Evolutionary conservation across 2,329 filamentous ascomycete genomes (phyloP), one percentile per base, ranked within the genome.

Genomic region (Trichoderma oligosporum): DNA sequence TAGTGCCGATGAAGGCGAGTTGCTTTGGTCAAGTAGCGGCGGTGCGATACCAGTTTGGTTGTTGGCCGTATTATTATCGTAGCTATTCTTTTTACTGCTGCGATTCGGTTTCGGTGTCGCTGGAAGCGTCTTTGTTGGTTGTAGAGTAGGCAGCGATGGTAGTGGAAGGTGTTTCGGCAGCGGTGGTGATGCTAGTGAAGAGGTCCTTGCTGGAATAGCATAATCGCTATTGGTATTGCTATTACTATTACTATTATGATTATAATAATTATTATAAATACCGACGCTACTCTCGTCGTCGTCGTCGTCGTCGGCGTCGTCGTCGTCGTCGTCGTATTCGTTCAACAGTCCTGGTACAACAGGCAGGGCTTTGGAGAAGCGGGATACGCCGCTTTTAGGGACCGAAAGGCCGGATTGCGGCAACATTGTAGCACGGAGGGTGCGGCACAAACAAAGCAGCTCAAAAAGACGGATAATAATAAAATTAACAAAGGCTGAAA

Each of bases 281-380:
- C 60, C 59, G 48, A 39, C 42, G 46, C 56, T 58, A 47, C 61
- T 60, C 59, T 45, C 18, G 22, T 12, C 25, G 22, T 46, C 39
- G 2, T 51, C 60, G 39, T 58, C 45, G 39, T 57, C 56, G 45
- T 58, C 53, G 47, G 61, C 59, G 56, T 64, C 46, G 46, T 55
- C 9, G 22, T 24, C 25, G 12, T 25, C n/a, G 29, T 16, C 47
- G 47, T 39, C 33, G 47, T 53, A 61, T 39, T 57, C 51, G 33
- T 55, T 64, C 56, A 47, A 59, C 56, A 61, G 63, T 53, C 61
- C 62, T 53, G 81, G 79, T 65, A 78, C 77, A 56, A 74, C 72
- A 31, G 81, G 81, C 61, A 84, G 71, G 31, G 79, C 80, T 71
- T 84, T 84, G 66, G 81, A 82, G 70, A 81, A 82, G 67, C 80